These are phyloP conservation scores for Epichloe sibirici DNA, from an alignment of 2,329 filamentous ascomycete species.

Conservation along the genomic window DNA sequence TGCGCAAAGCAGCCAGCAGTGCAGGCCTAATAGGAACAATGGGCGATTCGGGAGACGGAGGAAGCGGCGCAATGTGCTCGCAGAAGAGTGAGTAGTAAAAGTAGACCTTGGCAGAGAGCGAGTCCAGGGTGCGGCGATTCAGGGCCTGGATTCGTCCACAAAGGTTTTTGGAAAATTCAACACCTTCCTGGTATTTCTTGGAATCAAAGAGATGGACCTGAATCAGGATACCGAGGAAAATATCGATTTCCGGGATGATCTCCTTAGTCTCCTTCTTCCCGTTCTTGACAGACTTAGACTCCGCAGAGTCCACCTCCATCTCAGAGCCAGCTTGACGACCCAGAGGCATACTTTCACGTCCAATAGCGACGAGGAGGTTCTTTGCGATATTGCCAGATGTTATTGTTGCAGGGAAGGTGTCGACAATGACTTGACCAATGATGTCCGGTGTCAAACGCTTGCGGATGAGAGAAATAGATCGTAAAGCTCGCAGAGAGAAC, in stretches of 20 bases:
- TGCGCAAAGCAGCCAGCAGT: slow-evolving; percentile 78
- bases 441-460: slow-evolving; percentile 80
- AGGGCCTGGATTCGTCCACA: slow-evolving; percentile 75
- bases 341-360: slow-evolving; percentile 52
- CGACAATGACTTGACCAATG: slow-evolving; percentile 65
- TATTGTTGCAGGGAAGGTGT: slow-evolving; percentile 57
- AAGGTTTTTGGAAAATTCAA: slow-evolving; percentile 72
- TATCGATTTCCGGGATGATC: slow-evolving; percentile 72
- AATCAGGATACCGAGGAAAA: slow-evolving; percentile 75
- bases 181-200: slow-evolving; percentile 68
- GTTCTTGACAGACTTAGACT: slow-evolving; percentile 43
- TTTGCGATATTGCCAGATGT: slow-evolving; percentile 54
- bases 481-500: slow-evolving; percentile 86
- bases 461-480: slow-evolving; percentile 89
- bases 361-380: slow-evolving; percentile 58
- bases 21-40: slow-evolving; percentile 77
- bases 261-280: slow-evolving; percentile 62
- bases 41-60: slow-evolving; percentile 78
- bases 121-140: slow-evolving; percentile 89
- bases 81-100: slow-evolving; percentile 96
- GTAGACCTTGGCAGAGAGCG: slow-evolving; percentile 88
- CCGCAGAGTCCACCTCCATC: slow-evolving; percentile 60
- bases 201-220: slow-evolving; percentile 84
- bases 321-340: slow-evolving; percentile 44
- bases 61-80: slow-evolving; percentile 77